Evolutionary conservation across 352 stramenopile species (phyloP), one percentile per base, ranked within the genome.

Genomic region (Pythium periplocum): DNA sequence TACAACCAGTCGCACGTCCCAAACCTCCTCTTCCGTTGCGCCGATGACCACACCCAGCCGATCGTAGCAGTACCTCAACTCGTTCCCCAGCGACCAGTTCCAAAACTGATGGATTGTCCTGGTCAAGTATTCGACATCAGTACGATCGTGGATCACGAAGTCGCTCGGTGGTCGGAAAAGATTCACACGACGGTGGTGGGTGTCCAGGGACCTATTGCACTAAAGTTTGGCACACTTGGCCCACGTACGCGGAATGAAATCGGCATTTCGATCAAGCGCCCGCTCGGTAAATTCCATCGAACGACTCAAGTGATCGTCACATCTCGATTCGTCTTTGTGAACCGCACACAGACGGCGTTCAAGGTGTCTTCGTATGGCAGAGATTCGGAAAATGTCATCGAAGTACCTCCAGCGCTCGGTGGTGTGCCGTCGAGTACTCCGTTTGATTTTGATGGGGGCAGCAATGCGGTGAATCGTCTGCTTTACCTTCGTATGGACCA

Each of bases 1-100:
- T 96, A 94, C 60, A 96, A 96, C 50, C 83, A 96, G 53, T 93
- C 80, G 26, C 86, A 96, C 32, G 71, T 96, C 6, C 72, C 87
- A 32, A 88, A 71, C 35, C 53, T 96, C 33, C 55, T 93, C 12
- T 84, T 93, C 33, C 82, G 86, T 7, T 87, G 72, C 54, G 66
- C 83, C 2, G 83, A 95, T 39, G 76, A 78, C 2, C 48, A 64
- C 4, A 70, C 73, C 49, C 54, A 66, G 2, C 48, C 65, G 2
- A 62, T 66, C n/a, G 59, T 93, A 31, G 62, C 66, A 30, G 71
- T 81, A 0, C 85, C 83, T 54, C 78, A 88, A 45, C 60, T 91
- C 3, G 68, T 92, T 11, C 69, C 73, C 1, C 71, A 90, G 32
- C 71, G 77, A 5, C 76, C 74, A 2, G 78, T 89, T n/a, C 85